Evolutionary conservation across 140 eudicot species (phyloP), one percentile per base, ranked within the genome.

Genomic region (Anethum foeniculum): DNA sequence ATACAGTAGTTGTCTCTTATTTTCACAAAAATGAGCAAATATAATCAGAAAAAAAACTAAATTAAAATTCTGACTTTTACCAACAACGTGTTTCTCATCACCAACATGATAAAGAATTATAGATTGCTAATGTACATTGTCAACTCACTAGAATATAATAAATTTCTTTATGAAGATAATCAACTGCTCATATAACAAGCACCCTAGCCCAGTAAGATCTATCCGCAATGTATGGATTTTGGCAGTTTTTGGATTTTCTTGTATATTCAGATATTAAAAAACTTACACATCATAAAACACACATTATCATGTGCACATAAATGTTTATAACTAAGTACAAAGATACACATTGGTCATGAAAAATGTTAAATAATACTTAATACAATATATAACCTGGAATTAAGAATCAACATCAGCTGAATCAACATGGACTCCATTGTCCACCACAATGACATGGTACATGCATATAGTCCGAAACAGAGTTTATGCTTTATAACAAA

Each of bases 341-440:
- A 14, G 38, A 32, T 67, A 67, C 23, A 32, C 41, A 28, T 4
- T 27, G 73, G 1, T 27, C 38, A 67, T 13, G 41, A 28, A 28
- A 67, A 67, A 12, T 13, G 23, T 12, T 67, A 11, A 28, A 27
- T 25, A 13, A 21, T 2, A 34, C 13, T 38, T 15, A 9, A 32
- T 38, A 15, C 16, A 71, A 15, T 15, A 14, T 15, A 11, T 15
- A 15, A 34, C 44, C 68, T 71, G 44, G 47, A 36, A 38, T 16
- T 47, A 71, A 38, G 30, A 34, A 71, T 71, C 48, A 71, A 32
- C 77, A 72, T 21, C 77, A 39, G 47, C 30, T 72, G 51, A 72
- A 72, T 72, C 25, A 32, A 36, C 49, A 39, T 32, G 2, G 46
- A 36, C 46, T 19, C 77, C 46, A 14, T n/a, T 39, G 47, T 30